These are phyloP conservation scores for Friedmanniomyces simplex DNA, from an alignment of 495 filamentous ascomycete species.

Conservation along the genomic window DNA sequence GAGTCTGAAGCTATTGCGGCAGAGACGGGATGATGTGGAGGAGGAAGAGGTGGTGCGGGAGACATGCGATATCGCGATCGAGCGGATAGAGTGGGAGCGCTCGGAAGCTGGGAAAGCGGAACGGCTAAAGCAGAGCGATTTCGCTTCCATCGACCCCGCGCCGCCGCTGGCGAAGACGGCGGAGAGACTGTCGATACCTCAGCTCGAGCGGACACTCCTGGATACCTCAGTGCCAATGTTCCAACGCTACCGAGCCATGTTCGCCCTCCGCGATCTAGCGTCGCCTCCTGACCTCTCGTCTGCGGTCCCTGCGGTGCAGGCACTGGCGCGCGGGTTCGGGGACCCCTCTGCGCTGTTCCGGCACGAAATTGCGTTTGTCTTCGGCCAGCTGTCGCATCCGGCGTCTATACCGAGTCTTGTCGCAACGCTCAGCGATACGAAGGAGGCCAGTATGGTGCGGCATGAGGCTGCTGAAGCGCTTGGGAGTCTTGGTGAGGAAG, in stretches of 20 bases:
- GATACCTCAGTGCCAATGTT: slow-evolving; percentile 74
- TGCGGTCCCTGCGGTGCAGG: slow-evolving; percentile 68
- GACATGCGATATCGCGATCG: slow-evolving; percentile 94
- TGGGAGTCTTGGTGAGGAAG: slow-evolving; percentile 88
- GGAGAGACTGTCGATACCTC: slow-evolving; percentile 52
- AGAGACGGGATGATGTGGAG: slow-evolving; percentile 55
- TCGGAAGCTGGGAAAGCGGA: slow-evolving; percentile 60
- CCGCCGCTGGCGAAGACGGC: slow-evolving; percentile 62
- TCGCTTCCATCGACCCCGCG: slow-evolving; percentile 90
- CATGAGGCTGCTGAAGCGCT: slow-evolving; percentile 97
- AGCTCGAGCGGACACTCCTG: slow-evolving; percentile 64
- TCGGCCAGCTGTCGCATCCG: slow-evolving; percentile 89
- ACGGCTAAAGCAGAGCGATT: slow-evolving; percentile 73
- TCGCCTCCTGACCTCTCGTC: slow-evolving; percentile 86
- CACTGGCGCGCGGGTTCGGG: slow-evolving; percentile 74
- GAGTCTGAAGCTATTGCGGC: slow-evolving; percentile 60
- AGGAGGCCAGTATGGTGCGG: slow-evolving; percentile 89
- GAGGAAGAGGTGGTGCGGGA: slow-evolving; percentile 77
- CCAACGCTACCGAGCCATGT: slow-evolving; percentile 94
- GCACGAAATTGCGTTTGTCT: slow-evolving; percentile 97
- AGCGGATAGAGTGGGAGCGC: slow-evolving; percentile 87
- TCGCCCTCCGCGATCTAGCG: slow-evolving; percentile 83
- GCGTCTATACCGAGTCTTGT: slow-evolving; percentile 88
- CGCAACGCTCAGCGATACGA: slow-evolving; percentile 60
- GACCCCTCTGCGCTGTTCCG: slow-evolving; percentile 91